Evolutionary conservation across 805 yeast species (phyloP).

Genomic region (Zygoascus tannicola): DNA sequence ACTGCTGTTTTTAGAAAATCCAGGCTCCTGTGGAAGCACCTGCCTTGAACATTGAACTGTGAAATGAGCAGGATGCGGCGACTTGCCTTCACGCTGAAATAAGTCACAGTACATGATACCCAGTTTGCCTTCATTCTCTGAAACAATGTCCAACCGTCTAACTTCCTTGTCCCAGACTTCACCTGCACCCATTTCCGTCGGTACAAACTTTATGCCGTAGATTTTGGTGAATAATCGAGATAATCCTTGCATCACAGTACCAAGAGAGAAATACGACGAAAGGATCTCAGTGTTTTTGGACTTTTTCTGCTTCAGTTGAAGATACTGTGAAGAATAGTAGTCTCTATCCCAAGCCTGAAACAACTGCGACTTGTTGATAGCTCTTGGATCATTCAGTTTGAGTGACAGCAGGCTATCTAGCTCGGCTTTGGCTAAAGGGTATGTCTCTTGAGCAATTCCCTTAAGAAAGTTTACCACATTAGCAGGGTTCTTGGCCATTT

Average conservation of each 20-base stretch:
- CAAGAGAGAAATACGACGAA: constrained; percentile 70
- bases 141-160: constrained; percentile 65
- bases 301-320: constrained; percentile 22
- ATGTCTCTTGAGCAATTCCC: constrained; percentile 45
- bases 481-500: constrained; percentile 78
- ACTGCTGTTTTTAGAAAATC: constrained; percentile 3
- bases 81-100: constrained; percentile 65
- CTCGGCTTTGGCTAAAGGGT: constrained; percentile 51
- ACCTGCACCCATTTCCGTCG: constrained; percentile 52
- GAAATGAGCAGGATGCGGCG: constrained; percentile 87
- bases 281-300: constrained; percentile 35
- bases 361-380: constrained; percentile 22
- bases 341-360: constrained; percentile 92
- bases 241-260: constrained; percentile 77
- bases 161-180: constrained; percentile 90
- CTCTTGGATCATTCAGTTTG: constrained; percentile 30
- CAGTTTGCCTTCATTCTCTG: constrained; percentile 50
- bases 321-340: constrained; percentile 36
- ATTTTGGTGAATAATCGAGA: constrained; percentile 58
- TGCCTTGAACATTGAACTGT: constrained; percentile 91
- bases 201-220: constrained; percentile 69
- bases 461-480: constrained; percentile 63
- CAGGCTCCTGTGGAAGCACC: constrained; percentile 29
- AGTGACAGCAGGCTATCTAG: constrained; percentile 30
- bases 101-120: constrained; percentile 86